Evolutionary conservation across 2,329 filamentous ascomycete genomes (phyloP), one percentile per base, ranked within the genome.

Genomic region (Botrytis paeoniae): DNA sequence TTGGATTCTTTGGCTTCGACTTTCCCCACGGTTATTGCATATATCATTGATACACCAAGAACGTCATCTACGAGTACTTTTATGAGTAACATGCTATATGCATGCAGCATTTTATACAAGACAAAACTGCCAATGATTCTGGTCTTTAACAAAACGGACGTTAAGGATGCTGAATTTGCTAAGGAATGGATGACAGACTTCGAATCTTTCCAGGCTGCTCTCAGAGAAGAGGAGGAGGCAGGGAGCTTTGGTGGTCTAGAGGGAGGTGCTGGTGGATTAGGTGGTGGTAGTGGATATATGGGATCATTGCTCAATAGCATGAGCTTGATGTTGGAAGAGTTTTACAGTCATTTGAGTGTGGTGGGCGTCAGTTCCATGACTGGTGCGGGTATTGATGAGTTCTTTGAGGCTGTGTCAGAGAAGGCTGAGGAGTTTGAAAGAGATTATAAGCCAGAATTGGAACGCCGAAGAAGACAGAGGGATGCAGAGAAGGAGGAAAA

Each of bases 131-230:
- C 96, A 37, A 99, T 99, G 96, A 97, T 99, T 71, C 85, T 99
- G 12, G 96, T 99, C 18, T 98, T 99, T 87, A 99, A 99, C 86
- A 99, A 99, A 85, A 98, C 95, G 0, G 96, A 99, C 80, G 94
- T 97, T 60, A 94, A 97, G 82, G 92, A 97, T 79, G 93, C 94
- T 0, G 88, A 89, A 39, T 97, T 97, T 80, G 96, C 95, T 1
- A 96, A 95, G 84, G 94, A 98, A 81, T 99, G 97, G 96, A 99
- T 99, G 96, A 97, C 95, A 9, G 95, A 99, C 82, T 99, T 98
- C 80, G 96, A 99, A 77, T 90, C 93, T 0, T 99, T 99, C 84
- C 96, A 98, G 81, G 89, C 89, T 25, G 95, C 97, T 0, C 85
- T 99, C 63, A 88, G 89, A 66, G 85, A 89, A 39, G 96, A 98